phyloP scores from a whole-genome alignment of 768 basidiomycete species.

The Suillus cothurnatus region DNA sequence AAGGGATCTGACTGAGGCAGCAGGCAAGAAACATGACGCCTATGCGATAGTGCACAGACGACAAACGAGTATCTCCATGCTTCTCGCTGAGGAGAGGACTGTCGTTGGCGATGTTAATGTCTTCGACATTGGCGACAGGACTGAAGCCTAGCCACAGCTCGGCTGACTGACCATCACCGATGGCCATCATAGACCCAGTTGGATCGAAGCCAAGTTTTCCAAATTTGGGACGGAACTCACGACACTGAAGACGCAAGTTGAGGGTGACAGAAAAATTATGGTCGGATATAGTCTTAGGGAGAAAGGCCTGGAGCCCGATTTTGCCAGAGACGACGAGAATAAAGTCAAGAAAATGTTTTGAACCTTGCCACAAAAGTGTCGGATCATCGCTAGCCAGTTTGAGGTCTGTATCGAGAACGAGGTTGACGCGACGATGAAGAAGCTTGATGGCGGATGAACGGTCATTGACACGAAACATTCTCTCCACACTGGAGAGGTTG shows the following conservation, averaged over 20 bases:
- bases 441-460: not conserved
- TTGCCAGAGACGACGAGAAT: not conserved
- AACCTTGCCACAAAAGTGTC: not conserved
- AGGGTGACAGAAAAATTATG: not conserved
- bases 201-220: not conserved
- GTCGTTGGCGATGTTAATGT: not conserved
- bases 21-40: not conserved
- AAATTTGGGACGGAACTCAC: not conserved
- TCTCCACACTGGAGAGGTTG: not conserved
- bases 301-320: rapidly evolving
- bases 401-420: not conserved
- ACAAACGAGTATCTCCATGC: not conserved
- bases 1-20: not conserved
- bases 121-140: not conserved
- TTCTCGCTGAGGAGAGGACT: not conserved
- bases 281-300: not conserved
- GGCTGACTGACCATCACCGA: not conserved
- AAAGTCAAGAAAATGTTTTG: not conserved
- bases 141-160: not conserved
- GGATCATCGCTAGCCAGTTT: not conserved
- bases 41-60: not conserved
- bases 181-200: not conserved
- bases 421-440: not conserved
- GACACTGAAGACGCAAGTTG: not conserved
- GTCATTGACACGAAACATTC: not conserved